Percentiles rank a stretch among this genome's conserved stretches.
These are phyloP conservation scores for Bonia amplexicaulis DNA, from an alignment of 176 grass and related monocot genomes.

Conservation along the genomic window DNA sequence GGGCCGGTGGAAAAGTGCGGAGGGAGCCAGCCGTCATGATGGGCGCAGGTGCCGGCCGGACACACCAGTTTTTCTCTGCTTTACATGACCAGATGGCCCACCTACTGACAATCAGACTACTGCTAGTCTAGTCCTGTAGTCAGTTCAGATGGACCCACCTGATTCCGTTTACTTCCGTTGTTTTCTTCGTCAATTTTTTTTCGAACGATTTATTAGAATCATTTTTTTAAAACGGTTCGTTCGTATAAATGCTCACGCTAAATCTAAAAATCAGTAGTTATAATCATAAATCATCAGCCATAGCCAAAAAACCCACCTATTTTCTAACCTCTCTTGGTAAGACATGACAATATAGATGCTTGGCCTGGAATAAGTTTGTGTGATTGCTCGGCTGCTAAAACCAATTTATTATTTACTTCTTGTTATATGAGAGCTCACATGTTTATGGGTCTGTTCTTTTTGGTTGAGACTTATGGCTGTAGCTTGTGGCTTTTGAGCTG, in stretches of 20 bases:
- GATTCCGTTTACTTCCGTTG: background rate
- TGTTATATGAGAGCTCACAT: background rate
- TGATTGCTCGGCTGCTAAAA: background rate
- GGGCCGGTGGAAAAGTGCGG: background rate
- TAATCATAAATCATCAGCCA: no score
- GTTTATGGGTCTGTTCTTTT: no score
- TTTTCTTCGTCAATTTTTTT: no score
- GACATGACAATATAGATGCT: background rate
- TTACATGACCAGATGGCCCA: background rate
- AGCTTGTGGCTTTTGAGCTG: no score
- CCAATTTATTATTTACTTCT: background rate
- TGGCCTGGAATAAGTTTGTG: background rate
- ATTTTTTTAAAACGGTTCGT: no score
- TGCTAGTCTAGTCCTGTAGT: background rate
- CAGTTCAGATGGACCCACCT: background rate
- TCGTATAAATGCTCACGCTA: no score
- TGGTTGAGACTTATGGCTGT: no score
- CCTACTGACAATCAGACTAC: background rate
- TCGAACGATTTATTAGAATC: no score
- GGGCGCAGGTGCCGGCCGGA: conserved; percentile 14
- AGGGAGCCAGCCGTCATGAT: conserved; percentile 24
- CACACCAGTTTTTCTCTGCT: background rate
- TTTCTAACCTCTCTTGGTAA: no score
- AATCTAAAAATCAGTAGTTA: no score
- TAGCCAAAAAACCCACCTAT: no score